Base-by-base conservation (phyloP, 108 stramenopile species). In the Discostella pseudostelligera region DNA sequence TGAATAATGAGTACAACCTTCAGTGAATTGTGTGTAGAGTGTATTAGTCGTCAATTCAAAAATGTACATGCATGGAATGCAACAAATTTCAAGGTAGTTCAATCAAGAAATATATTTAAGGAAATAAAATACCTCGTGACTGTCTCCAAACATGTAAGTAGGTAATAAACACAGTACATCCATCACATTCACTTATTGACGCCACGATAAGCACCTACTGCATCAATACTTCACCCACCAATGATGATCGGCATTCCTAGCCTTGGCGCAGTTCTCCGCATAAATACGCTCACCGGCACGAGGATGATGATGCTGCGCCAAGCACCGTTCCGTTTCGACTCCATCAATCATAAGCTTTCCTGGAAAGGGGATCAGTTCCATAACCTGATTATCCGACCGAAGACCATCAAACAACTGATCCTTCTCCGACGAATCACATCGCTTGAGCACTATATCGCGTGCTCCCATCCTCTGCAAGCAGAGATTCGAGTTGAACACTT, bases 271-370 rank as follows among this genome's bases (percentile, higher is more conserved):
- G 0, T 65, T 13, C 26, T 73, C 57, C 8, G 64, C 36, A 51
- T 39, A 73, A n/a, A 73, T 45, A 0, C 72, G 28, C 22, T 73
- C 72, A 8, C 72, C 72, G 4, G 19, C 22, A 43, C 63, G 57
- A 1, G 72, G 72, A 60, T 73, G 72, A 59, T 73, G 72, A 40
- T 73, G 72, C 16, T 73, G 56, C 3, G 72, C 59, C 49, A 73
- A 54, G 35, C 72, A 73, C 43, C 17, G 42, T 1, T 72, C 56
- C 24, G 35, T 37, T 17, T 35, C 58, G 7, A 14, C 14, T 8
- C 20, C 16, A 50, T 22, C 20, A 25, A 21, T 42, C 9, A 20
- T 42, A 25, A 26, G 1, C 5, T 58, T 72, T 35, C 4, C 62
- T 12, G 36, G 45, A 28, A 37, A 35, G 17, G 68, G 68, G 4